Evolutionary conservation across 1,284 basidiomycete genomes (phyloP).

Genomic region (Microbotryum lychnidis-dioicae): DNA sequence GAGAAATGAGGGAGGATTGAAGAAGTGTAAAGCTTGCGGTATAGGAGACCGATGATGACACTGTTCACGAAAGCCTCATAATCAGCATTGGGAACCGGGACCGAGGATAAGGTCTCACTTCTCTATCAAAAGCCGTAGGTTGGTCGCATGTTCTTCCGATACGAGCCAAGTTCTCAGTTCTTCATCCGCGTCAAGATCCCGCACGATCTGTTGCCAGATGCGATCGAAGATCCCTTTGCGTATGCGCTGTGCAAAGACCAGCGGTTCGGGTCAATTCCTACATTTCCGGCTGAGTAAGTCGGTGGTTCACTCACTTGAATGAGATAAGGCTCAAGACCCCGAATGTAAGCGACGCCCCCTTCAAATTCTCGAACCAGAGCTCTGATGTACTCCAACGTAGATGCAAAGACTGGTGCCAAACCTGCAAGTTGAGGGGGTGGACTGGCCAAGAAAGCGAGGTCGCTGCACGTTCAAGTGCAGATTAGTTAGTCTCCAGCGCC

Average conservation of each 20-base stretch:
- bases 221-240: conserved; percentile 8
- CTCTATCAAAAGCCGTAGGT: neutral
- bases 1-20: conserved; percentile 1
- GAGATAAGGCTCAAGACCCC: conserved; percentile 2
- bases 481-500: too few species aligned
- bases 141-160: neutral
- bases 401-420: neutral
- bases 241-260: neutral
- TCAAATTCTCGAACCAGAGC: conserved; percentile 2
- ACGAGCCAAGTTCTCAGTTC: conserved; percentile 1
- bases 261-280: neutral
- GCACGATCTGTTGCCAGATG: conserved; percentile 1
- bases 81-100: neutral
- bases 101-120: neutral
- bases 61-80: neutral
- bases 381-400: neutral
- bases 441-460: conserved; percentile 3
- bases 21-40: conserved; percentile 1
- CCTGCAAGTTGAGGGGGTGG: neutral
- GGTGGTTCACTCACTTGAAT: neutral
- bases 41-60: conserved; percentile 3
- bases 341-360: conserved; percentile 5
- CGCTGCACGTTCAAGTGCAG: neutral
- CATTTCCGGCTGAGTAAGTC: too few species aligned
- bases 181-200: neutral